Base-by-base conservation (phyloP, 306 rosid species). In the Hylodesmum podocarpum region DNA sequence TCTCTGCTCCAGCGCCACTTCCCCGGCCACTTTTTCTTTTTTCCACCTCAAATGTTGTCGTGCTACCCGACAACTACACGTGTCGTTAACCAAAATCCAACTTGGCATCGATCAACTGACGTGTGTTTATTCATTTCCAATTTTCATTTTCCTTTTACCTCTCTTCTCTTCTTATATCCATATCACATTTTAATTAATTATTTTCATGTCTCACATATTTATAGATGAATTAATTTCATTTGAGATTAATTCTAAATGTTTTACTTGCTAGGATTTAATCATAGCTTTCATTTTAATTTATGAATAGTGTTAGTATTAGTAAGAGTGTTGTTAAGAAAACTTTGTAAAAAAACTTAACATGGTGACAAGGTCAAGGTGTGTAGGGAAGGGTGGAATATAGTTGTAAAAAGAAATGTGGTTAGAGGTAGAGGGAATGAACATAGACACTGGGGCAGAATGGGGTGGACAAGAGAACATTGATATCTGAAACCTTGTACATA, bases 11-110 rank as follows among this genome's bases (percentile, higher is more conserved):
- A 39, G 75, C 47, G 80, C 77, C 80, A 57, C 61, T 62, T 8
- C 41, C 0, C 15, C 6, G 2, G n/a, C n/a, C n/a, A 65, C 29
- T 29, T 76, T 65, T 43, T 67, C 53, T 44, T 71, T 76, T 67
- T 70, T 70, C 69, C 57, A 58, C 53, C 76, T 37, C 12, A 81
- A 44, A 57, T 88, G 87, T 70, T 80, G 84, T 73, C 79, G 22
- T 33, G n/a, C 6, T 37, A 84, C 78, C 88, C 85, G 85, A 87
- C 96, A 91, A 50, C 34, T 69, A 59, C 91, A 87, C 87, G 86
- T 70, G 88, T 88, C 86, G 31, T 1, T 40, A 33, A 8, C 2
- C 28, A 41, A 62, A 65, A 4, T 21, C 67, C 77, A 72, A 84
- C 68, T 67, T 68, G 31, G 66, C 86, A 66, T 51, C 73, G 10